Base-by-base conservation (phyloP, 345 rosid genomes). In the Melastoma malabathricum region DNA sequence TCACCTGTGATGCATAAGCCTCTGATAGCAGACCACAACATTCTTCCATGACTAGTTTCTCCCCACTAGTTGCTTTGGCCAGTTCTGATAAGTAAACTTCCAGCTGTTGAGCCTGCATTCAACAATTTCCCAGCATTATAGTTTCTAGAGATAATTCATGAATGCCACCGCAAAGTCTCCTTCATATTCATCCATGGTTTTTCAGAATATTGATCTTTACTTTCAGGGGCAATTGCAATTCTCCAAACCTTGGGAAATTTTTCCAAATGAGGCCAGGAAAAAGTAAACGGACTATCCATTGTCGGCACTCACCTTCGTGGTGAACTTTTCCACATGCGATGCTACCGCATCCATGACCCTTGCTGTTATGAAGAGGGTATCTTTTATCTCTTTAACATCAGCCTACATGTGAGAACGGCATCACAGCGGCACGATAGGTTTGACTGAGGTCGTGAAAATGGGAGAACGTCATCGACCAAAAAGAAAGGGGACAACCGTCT, bases 71-170 rank as follows among this genome's bases (percentile, higher is more conserved):
- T 64, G 83, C 78, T 63, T 79, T 76, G 13, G 90, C 94, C 53
- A 89, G 54, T 61, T 89, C 88, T 18, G 88, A 86, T 15, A 81
- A 39, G 73, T 76, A 65, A 18, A 48, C 61, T 59, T 89, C 94
- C 67, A 76, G 63, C 59, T 79, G 83, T 60, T 73, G 68, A 13
- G 88, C 86, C 94, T 89, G 81, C 77, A 70, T 13, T 15, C 48
- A 20, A 59, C 48, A 38, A 18, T 16, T 6, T 31, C 10, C 44
- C 19, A 31, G 20, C 18, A 34, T 51, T 51, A 16, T 34, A 45
- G 29, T 19, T 13, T 20, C 43, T 51, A 23, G 27, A 15, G 23
- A 15, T 12, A 4, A 18, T 15, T 22, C 15, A 50, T 19, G 22
- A 48, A 48, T 18, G 27, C 12, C n/a, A 47, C 18, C 12, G 16